Evolutionary conservation across 2,329 filamentous ascomycete species (phyloP).

Genomic region (Ascochyta rabiei): DNA sequence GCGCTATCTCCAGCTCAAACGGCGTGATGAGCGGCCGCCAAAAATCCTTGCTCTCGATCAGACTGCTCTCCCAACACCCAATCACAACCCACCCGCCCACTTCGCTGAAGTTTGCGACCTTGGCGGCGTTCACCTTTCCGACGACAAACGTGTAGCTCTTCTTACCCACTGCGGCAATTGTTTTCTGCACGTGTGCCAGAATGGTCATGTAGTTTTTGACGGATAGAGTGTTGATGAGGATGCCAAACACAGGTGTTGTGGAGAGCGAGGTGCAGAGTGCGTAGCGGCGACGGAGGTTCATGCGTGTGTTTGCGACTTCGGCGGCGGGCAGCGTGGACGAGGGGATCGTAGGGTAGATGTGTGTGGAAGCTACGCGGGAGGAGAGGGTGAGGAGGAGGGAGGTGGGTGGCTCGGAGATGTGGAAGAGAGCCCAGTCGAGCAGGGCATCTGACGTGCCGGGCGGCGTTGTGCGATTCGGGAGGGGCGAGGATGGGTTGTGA

Average conservation of each 20-base stretch:
- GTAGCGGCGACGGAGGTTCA: constrained; percentile 80
- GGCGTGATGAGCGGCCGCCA: constrained; percentile 93
- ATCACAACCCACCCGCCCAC: constrained; percentile 97
- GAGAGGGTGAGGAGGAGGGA: constrained; percentile 86
- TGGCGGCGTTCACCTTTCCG: constrained; percentile 93
- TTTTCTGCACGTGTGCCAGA: constrained; percentile 72
- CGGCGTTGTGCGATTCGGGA: constrained; percentile 83
- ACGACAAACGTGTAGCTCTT: constrained; percentile 97
- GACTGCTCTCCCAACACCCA: constrained; percentile 95
- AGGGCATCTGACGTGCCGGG: constrained; percentile 55
- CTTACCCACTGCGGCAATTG: constrained; percentile 82
- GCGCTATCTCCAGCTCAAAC: constrained; percentile 82
- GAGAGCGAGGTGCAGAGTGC: constrained; percentile 81
- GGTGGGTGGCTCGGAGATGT: constrained; percentile 80
- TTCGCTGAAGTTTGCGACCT: constrained; percentile 95
- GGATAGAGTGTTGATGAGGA: constrained; percentile 92
- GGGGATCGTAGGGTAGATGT: constrained; percentile 71
- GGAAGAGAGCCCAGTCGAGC: constrained; percentile 76
- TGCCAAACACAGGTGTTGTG: constrained; percentile 84
- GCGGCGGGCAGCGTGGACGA: constrained; percentile 27
- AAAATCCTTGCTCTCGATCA: constrained; percentile 88
- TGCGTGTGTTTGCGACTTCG: constrained; percentile 59
- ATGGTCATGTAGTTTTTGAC: constrained; percentile 89
- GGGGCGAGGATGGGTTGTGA: constrained; percentile 76
- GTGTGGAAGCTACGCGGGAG: constrained; percentile 77